These are phyloP conservation scores for Rhodotorula toruloides DNA, from an alignment of 768 basidiomycete genomes.

Conservation along the genomic window DNA sequence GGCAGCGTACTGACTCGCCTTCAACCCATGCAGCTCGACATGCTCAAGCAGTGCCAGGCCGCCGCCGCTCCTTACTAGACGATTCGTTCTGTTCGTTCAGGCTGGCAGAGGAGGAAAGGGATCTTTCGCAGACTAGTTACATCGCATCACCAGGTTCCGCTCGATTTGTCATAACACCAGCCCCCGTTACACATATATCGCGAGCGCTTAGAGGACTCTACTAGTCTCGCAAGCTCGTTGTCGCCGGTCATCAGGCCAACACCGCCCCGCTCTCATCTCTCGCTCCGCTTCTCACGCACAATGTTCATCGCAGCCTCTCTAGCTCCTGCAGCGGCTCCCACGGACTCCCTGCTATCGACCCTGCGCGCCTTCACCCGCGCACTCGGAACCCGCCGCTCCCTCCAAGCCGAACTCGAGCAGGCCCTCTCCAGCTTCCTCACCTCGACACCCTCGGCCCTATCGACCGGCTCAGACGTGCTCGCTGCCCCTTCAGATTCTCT, in stretches of 20 bases:
- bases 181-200: too few species aligned
- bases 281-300: not conserved
- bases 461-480: not conserved
- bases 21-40: conserved; percentile 9
- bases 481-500: too few species aligned
- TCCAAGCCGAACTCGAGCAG: conserved; percentile 22
- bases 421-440: conserved; percentile 24
- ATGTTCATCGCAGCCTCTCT: not conserved
- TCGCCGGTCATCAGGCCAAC: too few species aligned
- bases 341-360: conserved; percentile 10
- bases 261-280: too few species aligned
- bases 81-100: not conserved
- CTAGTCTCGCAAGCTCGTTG: not conserved
- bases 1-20: not conserved
- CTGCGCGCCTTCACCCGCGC: conserved; percentile 4
- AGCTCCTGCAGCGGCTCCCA: not conserved
- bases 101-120: too few species aligned
- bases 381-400: conserved; percentile 20
- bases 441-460: not conserved
- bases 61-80: conserved; percentile 41
- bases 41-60: conserved; percentile 58
- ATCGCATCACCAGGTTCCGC: too few species aligned
- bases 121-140: too few species aligned
- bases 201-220: not conserved
- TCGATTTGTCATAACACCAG: too few species aligned